These are phyloP conservation scores for Eutrema salsugineum DNA, from an alignment of 441 rosid genomes.

Conservation along the genomic window DNA sequence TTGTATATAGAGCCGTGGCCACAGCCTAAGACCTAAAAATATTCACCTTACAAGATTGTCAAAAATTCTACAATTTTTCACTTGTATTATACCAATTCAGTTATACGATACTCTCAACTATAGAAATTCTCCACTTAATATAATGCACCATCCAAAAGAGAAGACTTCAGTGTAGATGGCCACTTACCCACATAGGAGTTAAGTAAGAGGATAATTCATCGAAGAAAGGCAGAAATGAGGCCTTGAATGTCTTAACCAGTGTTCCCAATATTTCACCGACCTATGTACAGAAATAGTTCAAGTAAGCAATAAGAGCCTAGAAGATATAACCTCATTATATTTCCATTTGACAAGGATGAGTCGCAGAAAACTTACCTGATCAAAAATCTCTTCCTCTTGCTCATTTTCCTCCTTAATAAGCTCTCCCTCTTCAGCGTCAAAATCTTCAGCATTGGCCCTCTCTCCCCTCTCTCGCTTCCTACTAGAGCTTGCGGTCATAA, in stretches of 20 bases:
- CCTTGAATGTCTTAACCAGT: conserved; percentile 91
- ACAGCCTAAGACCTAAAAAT: background rate
- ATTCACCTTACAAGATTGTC: background rate
- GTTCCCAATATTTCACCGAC: conserved; percentile 99
- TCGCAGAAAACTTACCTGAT: conserved; percentile 65
- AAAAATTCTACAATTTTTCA: background rate
- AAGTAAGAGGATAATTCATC: conserved; percentile 92
- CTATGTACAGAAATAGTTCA: conserved; percentile 37
- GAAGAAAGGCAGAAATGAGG: conserved; percentile 87
- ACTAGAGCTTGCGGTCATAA: conserved; percentile 95
- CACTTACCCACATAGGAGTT: conserved; percentile 99
- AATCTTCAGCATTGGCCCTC: conserved; percentile 95
- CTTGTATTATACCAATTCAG: background rate
- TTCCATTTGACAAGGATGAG: background rate
- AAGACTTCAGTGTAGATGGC: conserved; percentile 2
- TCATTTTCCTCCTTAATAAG: conserved; percentile 98
- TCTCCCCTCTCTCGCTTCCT: conserved; percentile 93
- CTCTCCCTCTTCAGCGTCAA: conserved; percentile 98
- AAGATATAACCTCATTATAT: background rate
- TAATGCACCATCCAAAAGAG: background rate
- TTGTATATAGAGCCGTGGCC: background rate
- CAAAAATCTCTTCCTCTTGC: conserved; percentile 99
- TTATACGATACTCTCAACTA: background rate
- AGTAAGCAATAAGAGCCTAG: background rate
- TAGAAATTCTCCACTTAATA: background rate